Percentiles rank a stretch among this genome's conserved stretches.
Evolutionary conservation across 345 rosid genomes (phyloP).

Genomic region (Populus ilicifolia): DNA sequence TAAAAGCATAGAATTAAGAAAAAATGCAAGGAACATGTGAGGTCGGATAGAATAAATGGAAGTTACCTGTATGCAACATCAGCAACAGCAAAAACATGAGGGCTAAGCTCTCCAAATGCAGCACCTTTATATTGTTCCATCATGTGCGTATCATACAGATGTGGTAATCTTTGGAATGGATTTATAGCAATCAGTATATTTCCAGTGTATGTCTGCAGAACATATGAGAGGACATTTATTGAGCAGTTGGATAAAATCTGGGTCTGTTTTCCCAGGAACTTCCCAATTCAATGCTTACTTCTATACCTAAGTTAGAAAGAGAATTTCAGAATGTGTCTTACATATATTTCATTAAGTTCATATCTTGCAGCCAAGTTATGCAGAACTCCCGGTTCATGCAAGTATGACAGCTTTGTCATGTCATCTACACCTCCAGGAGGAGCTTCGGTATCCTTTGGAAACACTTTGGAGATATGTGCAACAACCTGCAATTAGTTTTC

Average conservation of each 20-base stretch:
- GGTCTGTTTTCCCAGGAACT: constrained; percentile 3
- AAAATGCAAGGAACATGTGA: constrained; percentile 11
- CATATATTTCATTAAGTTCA: constrained; percentile 96
- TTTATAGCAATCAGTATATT: constrained; percentile 96
- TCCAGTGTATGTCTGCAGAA: constrained; percentile 89
- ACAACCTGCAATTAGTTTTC: constrained; percentile 56
- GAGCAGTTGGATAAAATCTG: constrained; percentile 13
- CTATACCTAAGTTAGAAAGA: constrained; percentile 8
- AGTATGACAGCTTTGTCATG: constrained; percentile 98
- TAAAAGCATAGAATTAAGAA: constrained; percentile 30
- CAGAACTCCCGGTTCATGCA: constrained; percentile 98
- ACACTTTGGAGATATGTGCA: constrained; percentile 71
- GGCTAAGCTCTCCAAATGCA: constrained; percentile 94
- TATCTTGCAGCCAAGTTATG: constrained; percentile 90
- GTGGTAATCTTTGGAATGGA: constrained; percentile 98
- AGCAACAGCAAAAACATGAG: constrained; percentile 98
- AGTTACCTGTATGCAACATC: constrained; percentile 95
- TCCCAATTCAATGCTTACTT: constrained; percentile 12
- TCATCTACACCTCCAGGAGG: constrained; percentile 99
- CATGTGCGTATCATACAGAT: constrained; percentile 97
- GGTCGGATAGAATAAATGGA: constrained; percentile 10
- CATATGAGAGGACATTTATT: constrained; percentile 4
- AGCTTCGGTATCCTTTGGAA: constrained; percentile 94
- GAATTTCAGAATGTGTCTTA: constrained; percentile 35
- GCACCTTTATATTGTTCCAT: constrained; percentile 99